These are phyloP conservation scores for Torulaspora pretoriensis DNA, from an alignment of 1,139 yeast genomes.

Conservation along the genomic window DNA sequence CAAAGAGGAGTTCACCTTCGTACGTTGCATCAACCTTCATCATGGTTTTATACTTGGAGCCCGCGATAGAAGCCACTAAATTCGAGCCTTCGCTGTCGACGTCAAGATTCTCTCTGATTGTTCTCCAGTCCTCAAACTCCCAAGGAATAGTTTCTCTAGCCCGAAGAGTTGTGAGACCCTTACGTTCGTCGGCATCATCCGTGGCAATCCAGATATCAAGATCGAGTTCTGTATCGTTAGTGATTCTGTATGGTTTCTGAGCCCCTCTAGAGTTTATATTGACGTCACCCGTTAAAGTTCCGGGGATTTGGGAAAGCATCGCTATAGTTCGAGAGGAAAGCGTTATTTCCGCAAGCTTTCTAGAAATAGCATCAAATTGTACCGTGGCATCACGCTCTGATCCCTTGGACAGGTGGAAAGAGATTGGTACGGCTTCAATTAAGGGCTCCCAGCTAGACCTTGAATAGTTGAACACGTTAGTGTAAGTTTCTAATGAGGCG, in stretches of 20 bases:
- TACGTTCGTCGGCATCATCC: conserved; percentile 30
- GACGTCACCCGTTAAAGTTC: conserved; percentile 52
- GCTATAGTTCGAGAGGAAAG: conserved; percentile 80
- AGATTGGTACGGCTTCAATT: conserved; percentile 82
- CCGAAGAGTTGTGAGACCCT: conserved; percentile 40
- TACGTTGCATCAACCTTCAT: conserved; percentile 60
- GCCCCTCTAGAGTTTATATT: conserved; percentile 64
- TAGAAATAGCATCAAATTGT: conserved; percentile 63
- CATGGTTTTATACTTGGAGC: conserved; percentile 49
- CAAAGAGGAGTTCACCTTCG: conserved; percentile 79
- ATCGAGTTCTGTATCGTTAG: conserved; percentile 81
- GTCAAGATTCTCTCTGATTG: conserved; percentile 72
- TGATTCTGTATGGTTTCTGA: conserved; percentile 74
- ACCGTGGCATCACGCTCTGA: conserved; percentile 42
- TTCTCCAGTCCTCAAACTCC: conserved; percentile 95
- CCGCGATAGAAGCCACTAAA: conserved; percentile 57
- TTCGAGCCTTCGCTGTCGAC: conserved; percentile 58
- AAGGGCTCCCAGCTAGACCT: conserved; percentile 97
- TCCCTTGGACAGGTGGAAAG: conserved; percentile 60
- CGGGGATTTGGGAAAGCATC: conserved; percentile 62
- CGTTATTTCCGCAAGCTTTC: conserved; percentile 74
- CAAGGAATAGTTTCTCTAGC: conserved; percentile 62
- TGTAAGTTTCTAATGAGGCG: conserved; percentile 60
- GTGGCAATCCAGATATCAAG: conserved; percentile 72
- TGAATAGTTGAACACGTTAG: conserved; percentile 84